phyloP scores from a whole-genome alignment of 2,329 filamentous ascomycete species.

The Phaeoacremonium minimum region DNA sequence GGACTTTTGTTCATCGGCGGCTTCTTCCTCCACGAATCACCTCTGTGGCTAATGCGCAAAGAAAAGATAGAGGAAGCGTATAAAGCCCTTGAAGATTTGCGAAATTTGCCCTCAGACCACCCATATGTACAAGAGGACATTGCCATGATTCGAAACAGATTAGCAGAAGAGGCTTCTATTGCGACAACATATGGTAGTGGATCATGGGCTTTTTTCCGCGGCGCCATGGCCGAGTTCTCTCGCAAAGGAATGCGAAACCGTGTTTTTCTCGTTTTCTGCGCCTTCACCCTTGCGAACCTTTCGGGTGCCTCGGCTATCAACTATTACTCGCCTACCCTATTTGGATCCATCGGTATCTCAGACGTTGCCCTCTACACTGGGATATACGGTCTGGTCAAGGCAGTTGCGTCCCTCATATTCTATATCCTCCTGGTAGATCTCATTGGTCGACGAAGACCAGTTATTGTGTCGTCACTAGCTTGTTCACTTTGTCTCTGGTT shows the following conservation, averaged over 20 bases:
- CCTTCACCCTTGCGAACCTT: slow-evolving; percentile 34
- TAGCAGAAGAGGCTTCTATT: slow-evolving; percentile 26
- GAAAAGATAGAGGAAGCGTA: slow-evolving; percentile 32
- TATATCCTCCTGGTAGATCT: slow-evolving; percentile 33
- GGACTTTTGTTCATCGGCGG: slow-evolving; percentile 36
- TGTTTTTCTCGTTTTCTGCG: slow-evolving; percentile 28
- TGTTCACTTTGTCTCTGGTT: slow-evolving; percentile 46
- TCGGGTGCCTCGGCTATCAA: slow-evolving; percentile 37
- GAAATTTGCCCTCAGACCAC: slow-evolving; percentile 35
- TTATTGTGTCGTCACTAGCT: slow-evolving; percentile 41
- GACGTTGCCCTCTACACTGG: slow-evolving; percentile 42
- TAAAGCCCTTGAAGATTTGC: slow-evolving; percentile 33
- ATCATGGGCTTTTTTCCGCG: too few relatives aligned
- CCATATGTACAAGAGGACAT: slow-evolving; percentile 41
- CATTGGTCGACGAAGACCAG: slow-evolving; percentile 32
- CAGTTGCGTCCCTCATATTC: slow-evolving; percentile 34
- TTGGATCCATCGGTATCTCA: slow-evolving; percentile 38
- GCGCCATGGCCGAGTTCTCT: slow-evolving; percentile 25
- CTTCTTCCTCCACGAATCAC: slow-evolving; percentile 35
- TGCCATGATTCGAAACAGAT: slow-evolving; percentile 33
- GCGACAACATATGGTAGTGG: slow-evolving; percentile 26
- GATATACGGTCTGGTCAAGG: slow-evolving; percentile 44
- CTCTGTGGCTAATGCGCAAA: slow-evolving; percentile 36
- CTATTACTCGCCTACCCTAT: slow-evolving; percentile 37
- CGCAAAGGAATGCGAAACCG: slow-evolving; percentile 36